Evolutionary conservation across 2,329 filamentous ascomycete genomes (phyloP).

Genomic region (Herpotrichia juniperi): DNA sequence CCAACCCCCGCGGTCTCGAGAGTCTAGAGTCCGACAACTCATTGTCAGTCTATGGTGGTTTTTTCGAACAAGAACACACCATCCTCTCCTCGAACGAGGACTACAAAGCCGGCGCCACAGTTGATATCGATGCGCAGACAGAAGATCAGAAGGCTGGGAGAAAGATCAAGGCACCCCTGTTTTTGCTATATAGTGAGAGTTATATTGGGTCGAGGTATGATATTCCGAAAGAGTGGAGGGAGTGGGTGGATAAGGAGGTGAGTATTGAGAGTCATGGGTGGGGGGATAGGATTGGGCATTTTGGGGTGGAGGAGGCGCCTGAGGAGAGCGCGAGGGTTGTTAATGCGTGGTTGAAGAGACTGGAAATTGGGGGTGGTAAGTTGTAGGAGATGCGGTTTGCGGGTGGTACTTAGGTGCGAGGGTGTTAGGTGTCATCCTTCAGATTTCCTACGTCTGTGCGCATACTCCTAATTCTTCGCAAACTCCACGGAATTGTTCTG

Average conservation of each 20-base stretch:
- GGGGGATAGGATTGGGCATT: constrained; percentile 60
- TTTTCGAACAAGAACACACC: constrained; percentile 48
- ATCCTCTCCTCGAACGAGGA: constrained; percentile 62
- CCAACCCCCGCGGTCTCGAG: constrained; percentile 11
- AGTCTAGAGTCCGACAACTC: constrained; percentile 30
- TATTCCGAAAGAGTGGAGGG: constrained; percentile 58
- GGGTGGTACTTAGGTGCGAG: too few relatives aligned
- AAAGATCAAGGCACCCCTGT: constrained; percentile 54
- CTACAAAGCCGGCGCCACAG: constrained; percentile 59
- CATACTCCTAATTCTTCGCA: too few relatives aligned
- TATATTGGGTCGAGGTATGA: constrained; percentile 59
- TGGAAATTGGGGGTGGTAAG: constrained; percentile 4
- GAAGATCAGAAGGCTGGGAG: constrained; percentile 52
- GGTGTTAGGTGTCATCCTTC: too few relatives aligned
- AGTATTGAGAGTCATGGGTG: constrained; percentile 57
- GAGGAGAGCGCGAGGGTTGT: constrained; percentile 53
- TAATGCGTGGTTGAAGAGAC: constrained; percentile 28
- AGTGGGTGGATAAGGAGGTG: constrained; percentile 51
- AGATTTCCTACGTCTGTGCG: too few relatives aligned
- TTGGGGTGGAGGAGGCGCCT: constrained; percentile 61
- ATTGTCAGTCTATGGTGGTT: constrained; percentile 51
- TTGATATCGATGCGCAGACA: constrained; percentile 60
- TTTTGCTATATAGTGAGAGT: constrained; percentile 58
- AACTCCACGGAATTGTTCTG: too few relatives aligned
- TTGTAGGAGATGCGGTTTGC: too few relatives aligned